phyloP scores from a whole-genome alignment of 1,139 yeast species.

The Diutina sp. region DNA sequence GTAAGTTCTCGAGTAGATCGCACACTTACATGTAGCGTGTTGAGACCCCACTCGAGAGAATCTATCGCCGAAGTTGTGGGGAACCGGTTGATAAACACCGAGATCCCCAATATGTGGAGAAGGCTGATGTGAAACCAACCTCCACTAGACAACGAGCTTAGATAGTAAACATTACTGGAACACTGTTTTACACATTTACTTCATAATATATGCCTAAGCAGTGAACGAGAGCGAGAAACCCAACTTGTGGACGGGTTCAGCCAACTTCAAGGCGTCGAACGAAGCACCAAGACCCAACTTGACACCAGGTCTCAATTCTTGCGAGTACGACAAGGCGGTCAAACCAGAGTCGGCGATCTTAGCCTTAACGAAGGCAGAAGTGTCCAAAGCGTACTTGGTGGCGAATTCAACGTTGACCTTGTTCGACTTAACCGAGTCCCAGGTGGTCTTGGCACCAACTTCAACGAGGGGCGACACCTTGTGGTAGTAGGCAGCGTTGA shows the following conservation, averaged over 20 bases:
- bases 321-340: conserved; percentile 90
- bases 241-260: conserved; percentile 96
- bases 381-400: conserved; percentile 85
- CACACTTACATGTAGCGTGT: not conserved
- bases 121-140: not conserved
- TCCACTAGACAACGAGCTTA: not conserved
- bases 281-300: conserved; percentile 96
- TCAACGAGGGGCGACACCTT: conserved; percentile 81
- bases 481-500: conserved; percentile 97
- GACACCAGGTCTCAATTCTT: conserved; percentile 93
- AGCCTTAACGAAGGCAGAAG: conserved; percentile 84
- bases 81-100: not conserved
- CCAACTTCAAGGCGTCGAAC: conserved; percentile 89
- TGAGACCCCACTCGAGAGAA: not conserved
- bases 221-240: conserved; percentile 91
- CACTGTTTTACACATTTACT: not conserved
- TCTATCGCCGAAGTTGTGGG: not conserved
- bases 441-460: conserved; percentile 96
- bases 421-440: conserved; percentile 73
- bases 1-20: too few species aligned
- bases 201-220: conserved; percentile 34
- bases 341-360: conserved; percentile 96
- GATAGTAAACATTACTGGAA: not conserved
- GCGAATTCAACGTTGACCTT: conserved; percentile 81
- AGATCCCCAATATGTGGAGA: not conserved